Base-by-base conservation (phyloP, 192 early-diverging fungal species). In the Lunasporangiospora selenospora region DNA sequence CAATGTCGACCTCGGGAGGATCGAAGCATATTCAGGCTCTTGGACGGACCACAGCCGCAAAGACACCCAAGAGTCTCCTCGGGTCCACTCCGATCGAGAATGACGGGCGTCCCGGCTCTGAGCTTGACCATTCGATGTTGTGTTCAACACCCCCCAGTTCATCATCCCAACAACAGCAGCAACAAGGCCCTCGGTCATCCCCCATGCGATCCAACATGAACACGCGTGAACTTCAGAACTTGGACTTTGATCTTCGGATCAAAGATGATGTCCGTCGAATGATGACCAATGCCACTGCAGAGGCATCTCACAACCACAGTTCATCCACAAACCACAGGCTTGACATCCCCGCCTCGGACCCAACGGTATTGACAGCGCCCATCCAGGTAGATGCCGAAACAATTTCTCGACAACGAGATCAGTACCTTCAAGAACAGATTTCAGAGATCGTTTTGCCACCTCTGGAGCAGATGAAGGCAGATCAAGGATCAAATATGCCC, bases 181-280 rank as follows among this genome's bases (percentile, higher is more conserved):
- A 41, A 32, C 23, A 38, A n/a, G n/a, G n/a, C n/a, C n/a, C n/a
- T n/a, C n/a, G n/a, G 23, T 24, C 45, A 11, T 12, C 29, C 9
- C 4, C n/a, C 6, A 26, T 31, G n/a, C 41, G 41, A 46, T 10
- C n/a, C 2, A 29, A 15, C 2, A 13, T 36, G 34, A 13, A 3
- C 9, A 42, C 53, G 24, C 12, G 36, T 53, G 58, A 49, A 4
- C 24, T 39, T 23, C 19, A 58, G 29, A 56, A 61, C 33, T 53
- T 73, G 0, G 69, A 73, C 31, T 73, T 73, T 32, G 69, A 73
- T 41, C 39, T 44, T 16, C 46, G 29, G 27, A 73, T 73, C 43
- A 59, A 63, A 19, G 53, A 63, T 19, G 43, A 63, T 53, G 69
- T 73, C 8, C 54, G 49, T 7, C 50, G 31, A 16, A 18, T 73